A percentile compares a stretch with the other conserved stretches of the same genome.
Conservation (phyloP, 176 grass and related monocot genomes). For the Juncus inflexus region DNA sequence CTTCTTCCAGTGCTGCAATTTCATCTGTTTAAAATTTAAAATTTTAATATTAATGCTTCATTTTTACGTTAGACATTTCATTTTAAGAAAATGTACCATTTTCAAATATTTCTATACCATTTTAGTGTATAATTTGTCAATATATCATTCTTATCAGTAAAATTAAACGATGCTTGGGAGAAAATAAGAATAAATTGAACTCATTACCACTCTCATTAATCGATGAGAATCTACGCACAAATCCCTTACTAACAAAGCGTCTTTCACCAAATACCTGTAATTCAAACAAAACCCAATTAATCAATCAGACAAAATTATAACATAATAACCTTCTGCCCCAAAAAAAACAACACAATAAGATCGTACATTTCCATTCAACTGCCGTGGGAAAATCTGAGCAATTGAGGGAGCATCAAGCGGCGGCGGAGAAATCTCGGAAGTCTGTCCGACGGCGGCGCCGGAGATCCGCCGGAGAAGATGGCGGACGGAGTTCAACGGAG, state of each 20-base stretch:
- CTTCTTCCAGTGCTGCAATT: conserved; percentile 65
- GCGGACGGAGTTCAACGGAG: conserved; percentile 2
- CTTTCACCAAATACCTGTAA: neutral
- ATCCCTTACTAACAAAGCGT: neutral
- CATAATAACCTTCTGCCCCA: too few relatives aligned
- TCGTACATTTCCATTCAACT: neutral
- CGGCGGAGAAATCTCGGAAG: neutral
- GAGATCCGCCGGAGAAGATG: neutral
- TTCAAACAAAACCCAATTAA: too few relatives aligned
- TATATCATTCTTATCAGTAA: neutral
- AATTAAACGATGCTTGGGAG: neutral
- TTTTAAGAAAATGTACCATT: neutral
- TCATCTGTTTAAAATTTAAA: conserved; percentile 47
- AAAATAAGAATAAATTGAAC: neutral
- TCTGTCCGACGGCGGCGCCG: neutral
- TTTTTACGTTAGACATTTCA: neutral
- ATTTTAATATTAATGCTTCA: conserved; percentile 3
- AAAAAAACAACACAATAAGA: too few relatives aligned
- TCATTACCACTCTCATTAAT: conserved; percentile 34
- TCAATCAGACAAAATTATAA: too few relatives aligned
- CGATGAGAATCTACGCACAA: conserved; percentile 32
- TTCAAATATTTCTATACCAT: too few relatives aligned
- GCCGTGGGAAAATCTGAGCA: neutral
- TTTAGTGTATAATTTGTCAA: neutral
- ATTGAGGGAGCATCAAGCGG: neutral